phyloP scores from a whole-genome alignment of 2,329 filamentous ascomycete species.

The Zasmidium citrigriseum region DNA sequence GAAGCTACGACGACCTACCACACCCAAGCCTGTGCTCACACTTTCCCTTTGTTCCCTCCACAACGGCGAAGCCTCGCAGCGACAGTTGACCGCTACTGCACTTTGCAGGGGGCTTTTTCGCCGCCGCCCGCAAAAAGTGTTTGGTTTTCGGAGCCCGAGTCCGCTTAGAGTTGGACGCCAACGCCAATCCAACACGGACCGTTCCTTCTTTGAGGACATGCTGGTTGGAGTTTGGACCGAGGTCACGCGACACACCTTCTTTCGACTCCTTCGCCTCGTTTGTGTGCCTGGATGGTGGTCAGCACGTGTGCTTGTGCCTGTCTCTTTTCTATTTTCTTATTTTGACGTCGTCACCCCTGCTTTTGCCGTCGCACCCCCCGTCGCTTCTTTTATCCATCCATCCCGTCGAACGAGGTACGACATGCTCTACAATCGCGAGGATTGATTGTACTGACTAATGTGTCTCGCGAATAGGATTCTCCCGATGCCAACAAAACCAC shows the following conservation, averaged over 20 bases:
- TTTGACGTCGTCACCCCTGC: background rate
- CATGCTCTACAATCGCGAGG: background rate
- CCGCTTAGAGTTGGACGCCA: background rate
- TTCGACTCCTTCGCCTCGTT: background rate
- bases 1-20: background rate
- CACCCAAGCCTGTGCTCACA: background rate
- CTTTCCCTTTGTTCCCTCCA: background rate
- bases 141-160: background rate
- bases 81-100: background rate
- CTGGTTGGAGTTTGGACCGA: background rate
- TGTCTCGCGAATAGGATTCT: constrained; percentile 1
- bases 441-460: constrained; percentile 11
- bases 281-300: background rate
- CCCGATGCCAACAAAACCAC: constrained; percentile 25
- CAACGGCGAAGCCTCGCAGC: background rate
- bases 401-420: background rate
- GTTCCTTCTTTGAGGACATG: background rate
- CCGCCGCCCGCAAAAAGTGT: background rate
- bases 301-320: background rate
- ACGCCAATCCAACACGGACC: background rate
- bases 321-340: background rate
- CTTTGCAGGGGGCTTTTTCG: background rate
- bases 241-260: constrained; percentile 6
- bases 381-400: background rate
- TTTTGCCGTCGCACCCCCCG: background rate